Base-by-base conservation (phyloP, 768 basidiomycete genomes). In the Pleurotus sapidus region DNA sequence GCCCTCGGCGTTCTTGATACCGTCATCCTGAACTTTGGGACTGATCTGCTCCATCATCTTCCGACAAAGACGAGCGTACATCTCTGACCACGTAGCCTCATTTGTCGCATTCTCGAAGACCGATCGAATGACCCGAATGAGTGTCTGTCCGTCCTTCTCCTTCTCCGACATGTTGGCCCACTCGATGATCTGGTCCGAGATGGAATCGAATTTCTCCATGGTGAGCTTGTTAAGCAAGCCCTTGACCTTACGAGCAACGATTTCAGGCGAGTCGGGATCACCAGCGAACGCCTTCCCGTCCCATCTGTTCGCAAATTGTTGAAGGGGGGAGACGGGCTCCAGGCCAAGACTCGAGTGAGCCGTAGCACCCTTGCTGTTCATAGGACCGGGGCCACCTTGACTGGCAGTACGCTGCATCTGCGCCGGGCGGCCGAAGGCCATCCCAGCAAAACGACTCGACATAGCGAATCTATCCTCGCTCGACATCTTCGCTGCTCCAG, bases 31-130 rank as follows among this genome's bases (percentile, higher is more conserved):
- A 4, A 98, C 92, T 59, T 89, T 86, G 27, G 87, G 78, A 57
- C 88, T 92, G 69, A 98, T 91, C 68, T 84, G 86, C 73, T 95
- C 93, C 90, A 95, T 92, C 85, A 98, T 90, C 82, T 94, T 92
- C 62, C 93, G 80, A 69, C 95, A 98, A 39, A 99, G 78, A 34
- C 91, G 87, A 27, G 96, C 96, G 70, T 99, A 98, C 93, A 98
- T 98, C 77, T 93, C 90, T 2, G 93, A 95, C 90, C 93, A 95
- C 7, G 87, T 84, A 43, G 93, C 93, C 70, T 97, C 95, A 70
- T 97, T 95, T 5, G 93, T 97, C 8, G 95, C 95, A 79, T 95
- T 97, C 72, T 97, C 96, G 71, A 97, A 98, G 30, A 98, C 91
- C 53, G 96, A 87, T 57, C 89, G 86, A 72, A 97, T 98, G 69